These are phyloP conservation scores for Aspergillus cejpii DNA, from an alignment of 2,329 filamentous ascomycete species.

Conservation along the genomic window DNA sequence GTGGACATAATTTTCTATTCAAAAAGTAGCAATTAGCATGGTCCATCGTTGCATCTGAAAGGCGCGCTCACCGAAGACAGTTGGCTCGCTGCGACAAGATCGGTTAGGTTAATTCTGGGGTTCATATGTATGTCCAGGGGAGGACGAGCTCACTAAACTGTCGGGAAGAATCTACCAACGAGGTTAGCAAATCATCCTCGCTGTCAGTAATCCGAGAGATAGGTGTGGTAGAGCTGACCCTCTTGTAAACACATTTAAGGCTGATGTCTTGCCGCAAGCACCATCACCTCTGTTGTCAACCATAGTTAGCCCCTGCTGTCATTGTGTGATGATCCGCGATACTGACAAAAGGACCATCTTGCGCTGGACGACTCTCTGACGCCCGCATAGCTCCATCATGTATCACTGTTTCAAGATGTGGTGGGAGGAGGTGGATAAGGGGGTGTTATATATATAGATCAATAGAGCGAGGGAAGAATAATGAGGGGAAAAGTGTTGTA, in stretches of 20 bases:
- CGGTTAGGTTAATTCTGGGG: conserved; percentile 18
- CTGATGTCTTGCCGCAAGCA: conserved; percentile 92
- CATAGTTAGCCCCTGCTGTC: conserved; percentile 9
- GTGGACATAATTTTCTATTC: conserved; percentile 88
- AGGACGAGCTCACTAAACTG: conserved; percentile 66
- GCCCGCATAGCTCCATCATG: conserved; percentile 57
- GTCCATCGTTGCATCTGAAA: conserved; percentile 7
- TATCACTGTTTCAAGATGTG: conserved; percentile 7
- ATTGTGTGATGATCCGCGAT: background rate
- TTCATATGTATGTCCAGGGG: background rate
- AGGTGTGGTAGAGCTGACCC: conserved; percentile 53
- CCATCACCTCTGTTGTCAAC: conserved; percentile 67
- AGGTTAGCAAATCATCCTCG: conserved; percentile 15
- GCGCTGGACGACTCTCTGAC: conserved; percentile 80
- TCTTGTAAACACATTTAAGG: conserved; percentile 97
- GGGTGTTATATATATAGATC: conserved; percentile 38
- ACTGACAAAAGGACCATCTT: conserved; percentile 85
- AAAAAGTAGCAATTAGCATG: conserved; percentile 25
- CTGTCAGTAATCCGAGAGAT: conserved; percentile 1
- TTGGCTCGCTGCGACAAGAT: conserved; percentile 62
- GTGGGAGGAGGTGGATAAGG: conserved; percentile 6
- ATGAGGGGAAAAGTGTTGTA: background rate
- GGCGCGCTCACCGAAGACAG: conserved; percentile 63
- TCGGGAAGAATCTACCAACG: conserved; percentile 74
- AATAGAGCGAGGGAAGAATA: background rate